Base-by-base conservation (phyloP, 805 yeast genomes). In the Blastobotrys parvus region DNA sequence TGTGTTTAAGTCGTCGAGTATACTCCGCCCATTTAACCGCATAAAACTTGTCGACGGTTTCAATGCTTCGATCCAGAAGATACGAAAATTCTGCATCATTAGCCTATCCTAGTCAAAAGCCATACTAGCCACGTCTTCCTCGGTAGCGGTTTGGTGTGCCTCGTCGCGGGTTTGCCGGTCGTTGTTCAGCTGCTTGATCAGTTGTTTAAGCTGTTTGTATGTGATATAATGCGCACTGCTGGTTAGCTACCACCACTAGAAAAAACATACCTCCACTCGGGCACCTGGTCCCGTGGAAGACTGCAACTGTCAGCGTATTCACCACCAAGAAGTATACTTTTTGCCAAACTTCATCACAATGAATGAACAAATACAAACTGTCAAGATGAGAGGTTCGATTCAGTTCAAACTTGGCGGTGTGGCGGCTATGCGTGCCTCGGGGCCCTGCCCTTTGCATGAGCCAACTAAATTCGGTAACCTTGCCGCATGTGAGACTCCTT, bases 211-310 rank as follows among this genome's bases (percentile, higher is more conserved):
- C 39, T 73, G 77, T 61, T 88, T 90, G 64, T 90, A 90, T 64
- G 86, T 83, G 71, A 90, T 75, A 57, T 90, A 90, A 55, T 73
- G 74, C 45, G 76, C 74, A 39, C 73, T 63, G 46, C 13, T 38
- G 11, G 20, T 13, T 13, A 21, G 19, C 10, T 16, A 15, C n/a
- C 11, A 25, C 29, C 11, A 25, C 11, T 25, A 51, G n/a, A n/a
- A n/a, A n/a, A n/a, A n/a, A n/a, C 62, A 32, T 44, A 61, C 64
- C 78, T 71, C 97, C 97, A 90, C 63, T 88, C 95, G 3, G 97
- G 97, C 45, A 89, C 87, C 68, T 88, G 95, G 63, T 90, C 94
- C 38, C 83, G 70, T 25, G 78, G 65, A 51, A 85, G 70, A 22
- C 71, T 67, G 33, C 15, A 25, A 10, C 15, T 3, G 33, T 34